Base-by-base conservation (phyloP, 192 early-diverging fungal genomes). In the Lobosporangium transversale region DNA sequence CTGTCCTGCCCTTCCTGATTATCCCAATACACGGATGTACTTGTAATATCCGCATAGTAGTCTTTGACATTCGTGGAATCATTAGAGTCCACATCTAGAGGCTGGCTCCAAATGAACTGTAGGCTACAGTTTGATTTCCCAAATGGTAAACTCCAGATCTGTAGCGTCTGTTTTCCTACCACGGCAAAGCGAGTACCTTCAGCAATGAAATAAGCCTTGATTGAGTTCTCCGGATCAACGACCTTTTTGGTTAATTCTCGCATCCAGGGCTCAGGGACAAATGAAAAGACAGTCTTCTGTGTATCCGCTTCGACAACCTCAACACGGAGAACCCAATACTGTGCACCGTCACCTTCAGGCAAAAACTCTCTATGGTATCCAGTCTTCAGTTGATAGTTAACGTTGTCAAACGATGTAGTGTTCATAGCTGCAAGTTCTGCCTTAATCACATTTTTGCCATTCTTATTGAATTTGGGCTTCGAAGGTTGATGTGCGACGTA, bases 91-190 rank as follows among this genome's bases (percentile, higher is more conserved):
- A 43, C 60, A 6, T 50, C 73, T 40, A 37, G 50, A 20, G 64
- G 73, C 14, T 76, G 73, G 54, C 73, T 76, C 73, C 73, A 76
- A 18, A 76, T 49, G 73, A 44, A 76, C 30, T 76, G 64, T 26
- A 76, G 51, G n/a, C 17, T 67, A 4, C 73, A 76, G 30, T 67
- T 76, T n/a, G 53, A 18, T 29, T 67, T 55, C 21, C 51, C 59
- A 0, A 47, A 52, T 0, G 73, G 73, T 1, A 76, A 33, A 29
- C 67, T 76, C 73, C 73, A 76, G 9, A 76, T 40, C 30, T 76
- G 73, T 7, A 76, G 64, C 0, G 73, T 56, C 15, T 76, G 73
- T 11, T 47, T 45, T 17, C 73, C 73, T 4, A 55, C 42, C 4
- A 76, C 53, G 0, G 40, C 64, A 21, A 76, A 76, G 1, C 73